phyloP scores from a whole-genome alignment of 805 yeast species.

The Lachancea waltii region DNA sequence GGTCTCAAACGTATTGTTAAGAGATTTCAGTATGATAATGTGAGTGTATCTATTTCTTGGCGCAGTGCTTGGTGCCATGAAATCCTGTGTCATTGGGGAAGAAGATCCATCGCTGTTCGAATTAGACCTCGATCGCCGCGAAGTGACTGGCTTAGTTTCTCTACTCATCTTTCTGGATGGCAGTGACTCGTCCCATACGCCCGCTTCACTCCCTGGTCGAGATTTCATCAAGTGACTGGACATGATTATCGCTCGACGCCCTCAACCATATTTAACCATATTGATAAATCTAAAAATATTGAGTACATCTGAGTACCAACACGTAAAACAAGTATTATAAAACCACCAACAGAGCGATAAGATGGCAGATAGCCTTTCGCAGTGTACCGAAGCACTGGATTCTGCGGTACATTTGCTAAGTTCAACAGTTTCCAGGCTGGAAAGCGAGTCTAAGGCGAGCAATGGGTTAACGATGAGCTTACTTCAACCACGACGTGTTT shows the following conservation, averaged over 20 bases:
- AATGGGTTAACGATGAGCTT: conserved; percentile 20
- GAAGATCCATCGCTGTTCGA: conserved; percentile 12
- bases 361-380: conserved; percentile 24
- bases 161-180: conserved; percentile 1
- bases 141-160: conserved; percentile 1
- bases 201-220: background rate
- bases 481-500: conserved; percentile 25
- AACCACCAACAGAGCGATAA: no score
- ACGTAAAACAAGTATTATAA: no score
- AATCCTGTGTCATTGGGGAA: conserved; percentile 1
- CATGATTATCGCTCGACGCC: no score
- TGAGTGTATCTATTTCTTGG: conserved; percentile 37
- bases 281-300: background rate
- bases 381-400: conserved; percentile 20
- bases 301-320: no score
- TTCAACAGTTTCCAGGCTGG: conserved; percentile 18
- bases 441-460: conserved; percentile 17
- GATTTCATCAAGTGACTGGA: background rate
- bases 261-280: no score
- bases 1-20: conserved; percentile 75
- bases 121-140: conserved; percentile 10
- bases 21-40: conserved; percentile 64
- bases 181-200: background rate
- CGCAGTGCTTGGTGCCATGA: conserved; percentile 5
- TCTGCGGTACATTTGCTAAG: conserved; percentile 18